Base-by-base conservation (phyloP, 495 filamentous ascomycete genomes). In the Neurospora sp. region DNA sequence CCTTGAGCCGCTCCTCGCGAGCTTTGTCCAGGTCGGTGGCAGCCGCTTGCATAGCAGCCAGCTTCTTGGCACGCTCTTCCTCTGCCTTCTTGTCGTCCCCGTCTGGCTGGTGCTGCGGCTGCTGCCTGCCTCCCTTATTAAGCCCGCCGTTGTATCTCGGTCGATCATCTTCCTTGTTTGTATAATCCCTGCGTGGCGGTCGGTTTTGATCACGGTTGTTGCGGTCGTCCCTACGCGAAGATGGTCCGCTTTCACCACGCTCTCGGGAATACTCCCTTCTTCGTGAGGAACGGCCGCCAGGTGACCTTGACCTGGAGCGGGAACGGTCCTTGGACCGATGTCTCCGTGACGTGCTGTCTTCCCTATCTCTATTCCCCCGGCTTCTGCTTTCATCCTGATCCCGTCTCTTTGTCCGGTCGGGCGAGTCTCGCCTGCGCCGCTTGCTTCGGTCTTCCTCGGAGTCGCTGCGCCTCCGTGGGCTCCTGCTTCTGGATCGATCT, bases 11-110 rank as follows among this genome's bases (percentile, higher is more conserved):
- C 59, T 88, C 86, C 69, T 89, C 88, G 23, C 96, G 92, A 69
- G 92, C 89, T 44, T 85, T 76, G 79, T 98, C 92, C 74, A 99
- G 85, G 14, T 92, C 88, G 4, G 85, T 85, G n/a, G 96, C 96
- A 71, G 92, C 93, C 35, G 88, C 86, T 77, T 94, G 92, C 96
- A 99, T 99, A 41, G 90, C 92, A 20, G 92, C 93, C 5, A 98
- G 84, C 78, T 92, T 95, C 23, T 86, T 84, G 9, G 87, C 88
- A 4, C 87, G 88, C 73, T 92, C 89, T 18, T 86, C 83, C 42
- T 85, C 74, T 7, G 62, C 71, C 10, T 71, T 38, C 11, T 74
- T 75, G 39, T 76, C 74, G 66, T 77, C 75, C 10, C 76, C 72
- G 3, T 72, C 66, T 62, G 72, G 14, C 16, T 40, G 37, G 12